Conservation (phyloP, 441 rosid species). For the Capsella rubella region DNA sequence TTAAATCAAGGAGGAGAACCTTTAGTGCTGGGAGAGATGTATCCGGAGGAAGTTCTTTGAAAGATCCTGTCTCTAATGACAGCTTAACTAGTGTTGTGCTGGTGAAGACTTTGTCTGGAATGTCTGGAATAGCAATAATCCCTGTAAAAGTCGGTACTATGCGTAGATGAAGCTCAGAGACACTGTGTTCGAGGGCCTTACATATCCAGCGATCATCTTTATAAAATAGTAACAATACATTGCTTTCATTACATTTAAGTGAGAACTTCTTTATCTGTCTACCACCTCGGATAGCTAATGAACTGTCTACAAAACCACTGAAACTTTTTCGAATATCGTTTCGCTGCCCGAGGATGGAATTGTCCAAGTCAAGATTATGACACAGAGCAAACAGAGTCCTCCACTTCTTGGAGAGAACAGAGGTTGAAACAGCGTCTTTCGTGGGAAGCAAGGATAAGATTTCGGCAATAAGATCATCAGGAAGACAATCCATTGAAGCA, state of each 20-base stretch:
- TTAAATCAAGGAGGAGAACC: neutral
- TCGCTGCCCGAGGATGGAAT: neutral
- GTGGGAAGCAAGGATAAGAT: neutral
- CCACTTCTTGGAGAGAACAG: neutral
- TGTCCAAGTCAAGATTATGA: neutral
- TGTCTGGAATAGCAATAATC: no score
- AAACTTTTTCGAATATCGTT: neutral
- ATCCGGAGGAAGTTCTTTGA: no score
- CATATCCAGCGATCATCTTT: neutral
- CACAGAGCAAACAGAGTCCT: neutral
- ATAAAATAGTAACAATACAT: no score
- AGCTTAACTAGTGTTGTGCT: constrained; percentile 13
- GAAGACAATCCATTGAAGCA: neutral
- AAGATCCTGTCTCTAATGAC: neutral
- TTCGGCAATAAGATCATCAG: neutral
- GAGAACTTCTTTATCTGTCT: neutral
- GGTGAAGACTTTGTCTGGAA: neutral
- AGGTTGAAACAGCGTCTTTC: neutral
- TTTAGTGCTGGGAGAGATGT: neutral
- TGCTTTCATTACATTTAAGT: neutral
- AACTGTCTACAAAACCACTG: neutral
- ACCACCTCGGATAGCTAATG: neutral
- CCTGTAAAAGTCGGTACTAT: no score
- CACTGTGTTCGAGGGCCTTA: neutral
- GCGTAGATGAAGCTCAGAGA: constrained; percentile 6